These are phyloP conservation scores for Coemansia sp. DNA, from an alignment of 192 early-diverging fungal genomes.

Conservation along the genomic window DNA sequence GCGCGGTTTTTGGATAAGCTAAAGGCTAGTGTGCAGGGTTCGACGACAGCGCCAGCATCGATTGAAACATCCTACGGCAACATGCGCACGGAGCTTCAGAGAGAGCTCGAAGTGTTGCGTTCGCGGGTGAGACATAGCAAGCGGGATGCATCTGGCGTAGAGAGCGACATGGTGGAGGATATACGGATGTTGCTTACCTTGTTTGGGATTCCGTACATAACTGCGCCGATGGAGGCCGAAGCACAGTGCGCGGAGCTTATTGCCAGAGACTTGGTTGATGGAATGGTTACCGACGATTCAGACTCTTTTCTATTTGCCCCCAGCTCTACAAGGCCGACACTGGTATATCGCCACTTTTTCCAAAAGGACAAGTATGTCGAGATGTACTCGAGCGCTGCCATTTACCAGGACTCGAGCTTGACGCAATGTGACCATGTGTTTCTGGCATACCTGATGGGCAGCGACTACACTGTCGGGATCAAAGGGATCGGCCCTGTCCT, in stretches of 20 bases:
- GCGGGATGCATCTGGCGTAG: conserved; percentile 39
- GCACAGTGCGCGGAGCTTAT: conserved; percentile 87
- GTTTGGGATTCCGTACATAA: conserved; percentile 93
- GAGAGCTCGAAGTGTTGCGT: conserved; percentile 31
- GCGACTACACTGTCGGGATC: conserved; percentile 94
- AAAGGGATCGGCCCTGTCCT: conserved; percentile 81
- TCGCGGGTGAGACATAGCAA: conserved; percentile 30
- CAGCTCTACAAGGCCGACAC: conserved; percentile 34
- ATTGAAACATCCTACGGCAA: conserved; percentile 3
- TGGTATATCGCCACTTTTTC: conserved; percentile 93
- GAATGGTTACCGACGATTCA: conserved; percentile 95
- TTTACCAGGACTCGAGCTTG: conserved; percentile 69
- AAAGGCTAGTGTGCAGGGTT: conserved; percentile 3
- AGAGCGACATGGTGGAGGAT: conserved; percentile 52
- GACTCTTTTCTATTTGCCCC: conserved; percentile 95
- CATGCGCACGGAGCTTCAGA: conserved; percentile 36
- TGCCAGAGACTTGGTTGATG: conserved; percentile 71
- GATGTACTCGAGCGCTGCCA: conserved; percentile 65
- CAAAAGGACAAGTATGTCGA: conserved; percentile 87
- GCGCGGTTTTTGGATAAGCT: conserved; percentile 58
- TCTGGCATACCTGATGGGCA: conserved; percentile 90
- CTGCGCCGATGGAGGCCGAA: conserved; percentile 96
- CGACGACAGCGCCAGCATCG: not conserved
- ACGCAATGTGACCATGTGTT: conserved; percentile 71
- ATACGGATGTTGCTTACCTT: conserved; percentile 72